Evolutionary conservation across 148 eudicot genomes (phyloP), one percentile per base, ranked within the genome.

Genomic region (Vaccinium corymbosum): DNA sequence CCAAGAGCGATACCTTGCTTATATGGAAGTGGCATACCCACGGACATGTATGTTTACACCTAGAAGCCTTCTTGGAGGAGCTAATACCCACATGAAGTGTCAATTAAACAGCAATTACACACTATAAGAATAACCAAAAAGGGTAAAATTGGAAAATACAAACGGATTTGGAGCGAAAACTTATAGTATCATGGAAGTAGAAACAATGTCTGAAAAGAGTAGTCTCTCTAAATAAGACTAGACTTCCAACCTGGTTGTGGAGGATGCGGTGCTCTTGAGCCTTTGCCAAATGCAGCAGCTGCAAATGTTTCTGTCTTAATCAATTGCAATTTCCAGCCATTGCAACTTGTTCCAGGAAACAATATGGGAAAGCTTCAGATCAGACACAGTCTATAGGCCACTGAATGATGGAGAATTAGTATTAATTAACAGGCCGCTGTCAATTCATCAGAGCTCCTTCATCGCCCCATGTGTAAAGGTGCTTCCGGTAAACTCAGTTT

Each of bases 1-100:
- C 62, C 25, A 17, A 80, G 59, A 42, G 57, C 15, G 51, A 81
- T 89, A 96, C 99, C 99, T 93, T 93, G 88, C 80, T 85, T 85
- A 94, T 86, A 83, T 93, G 95, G 87, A 94, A 94, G 86, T 96
- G 97, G 87, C 97, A 92, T 88, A 93, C 92, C 97, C 97, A 94
- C 48, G 99, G 95, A 88, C 98, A 87, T 79, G 42, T 76, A 86
- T 73, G 80, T 72, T 68, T n/a, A 27, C 84, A 84, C 38, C 74
- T 83, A 61, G 82, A 7, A 66, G 83, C 85, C 88, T 91, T 84
- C 3, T 92, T 87, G 84, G 98, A 90, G 86, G 86, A 91, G 86
- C 98, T 94, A 87, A 51, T 25, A 80, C 72, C 66, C 78, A 82
- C 29, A 77, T 32, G 80, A 72, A 15, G 52, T 51, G 76, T 51